Conservation (phyloP, 2,329 filamentous ascomycete genomes). For the Exserohilum rostratum region DNA sequence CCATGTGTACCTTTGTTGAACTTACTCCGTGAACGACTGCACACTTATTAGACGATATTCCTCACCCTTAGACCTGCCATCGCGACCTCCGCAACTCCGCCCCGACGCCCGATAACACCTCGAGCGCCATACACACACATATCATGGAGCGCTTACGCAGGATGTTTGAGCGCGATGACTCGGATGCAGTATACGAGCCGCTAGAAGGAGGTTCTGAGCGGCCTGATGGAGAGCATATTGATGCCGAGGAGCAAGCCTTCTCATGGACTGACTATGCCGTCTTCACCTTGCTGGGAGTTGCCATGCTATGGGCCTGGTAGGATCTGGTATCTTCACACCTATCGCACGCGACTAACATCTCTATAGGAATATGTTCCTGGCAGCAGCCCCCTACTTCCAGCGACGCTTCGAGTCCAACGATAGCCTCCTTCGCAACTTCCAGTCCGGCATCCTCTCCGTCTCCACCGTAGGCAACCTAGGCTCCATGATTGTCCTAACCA, state of each 20-base stretch:
- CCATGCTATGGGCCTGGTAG: conserved; percentile 98
- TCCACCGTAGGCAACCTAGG: conserved; percentile 83
- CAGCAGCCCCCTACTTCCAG: conserved; percentile 91
- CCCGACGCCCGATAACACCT: conserved; percentile 9
- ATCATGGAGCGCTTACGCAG: conserved; percentile 46
- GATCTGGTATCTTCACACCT: conserved; percentile 26
- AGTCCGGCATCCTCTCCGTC: conserved; percentile 85
- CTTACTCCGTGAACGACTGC: not conserved
- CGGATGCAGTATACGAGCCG: conserved; percentile 44
- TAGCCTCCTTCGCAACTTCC: conserved; percentile 81
- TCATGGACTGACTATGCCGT: conserved; percentile 86
- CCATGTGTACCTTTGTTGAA: conserved; percentile 29
- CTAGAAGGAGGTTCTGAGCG: conserved; percentile 46
- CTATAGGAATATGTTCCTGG: conserved; percentile 94
- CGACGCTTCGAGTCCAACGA: conserved; percentile 73
- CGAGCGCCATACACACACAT: conserved; percentile 3
- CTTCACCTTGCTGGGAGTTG: conserved; percentile 83
- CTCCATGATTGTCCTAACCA: conserved; percentile 76
- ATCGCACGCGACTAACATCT: conserved; percentile 14
- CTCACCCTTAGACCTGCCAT: conserved; percentile 13
- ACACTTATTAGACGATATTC: conserved; percentile 8
- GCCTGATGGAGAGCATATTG: conserved; percentile 43
- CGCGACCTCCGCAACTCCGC: conserved; percentile 3
- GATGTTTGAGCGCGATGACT: conserved; percentile 37
- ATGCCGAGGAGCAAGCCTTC: conserved; percentile 57